These are phyloP conservation scores for Boletales sp. DNA, from an alignment of 768 basidiomycete genomes.

Conservation along the genomic window DNA sequence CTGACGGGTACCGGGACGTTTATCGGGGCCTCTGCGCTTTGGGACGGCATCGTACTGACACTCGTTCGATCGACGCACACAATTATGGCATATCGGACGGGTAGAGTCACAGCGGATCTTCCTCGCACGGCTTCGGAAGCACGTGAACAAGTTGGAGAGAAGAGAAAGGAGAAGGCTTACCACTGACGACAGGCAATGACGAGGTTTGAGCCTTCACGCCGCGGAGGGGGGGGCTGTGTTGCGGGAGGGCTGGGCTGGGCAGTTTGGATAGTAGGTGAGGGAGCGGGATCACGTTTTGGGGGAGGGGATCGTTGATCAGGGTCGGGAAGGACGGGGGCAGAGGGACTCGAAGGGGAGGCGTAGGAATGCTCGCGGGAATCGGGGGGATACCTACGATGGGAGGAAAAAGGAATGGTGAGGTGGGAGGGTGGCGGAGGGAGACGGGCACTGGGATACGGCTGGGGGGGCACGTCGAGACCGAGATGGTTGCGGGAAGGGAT, in stretches of 20 bases:
- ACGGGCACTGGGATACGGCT: slow-evolving; percentile 40
- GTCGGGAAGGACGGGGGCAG: slow-evolving; percentile 18
- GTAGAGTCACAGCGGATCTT: slow-evolving; percentile 88
- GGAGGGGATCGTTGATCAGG: slow-evolving; percentile 30
- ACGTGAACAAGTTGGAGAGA: slow-evolving; percentile 29
- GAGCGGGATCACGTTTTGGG: slow-evolving; percentile 44
- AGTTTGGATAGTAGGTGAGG: slow-evolving; percentile 32
- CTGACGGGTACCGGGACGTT: slow-evolving; percentile 79
- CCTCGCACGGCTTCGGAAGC: slow-evolving; percentile 63
- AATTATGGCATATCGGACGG: slow-evolving; percentile 78
- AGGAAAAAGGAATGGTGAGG: slow-evolving; percentile 18
- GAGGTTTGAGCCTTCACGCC: slow-evolving; percentile 60
- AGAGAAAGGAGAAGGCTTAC: slow-evolving; percentile 43
- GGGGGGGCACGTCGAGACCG: slow-evolving; percentile 41
- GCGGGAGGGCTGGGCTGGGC: slow-evolving; percentile 16
- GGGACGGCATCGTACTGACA: slow-evolving; percentile 80
- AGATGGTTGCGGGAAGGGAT: slow-evolving; percentile 46
- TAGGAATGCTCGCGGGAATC: slow-evolving; percentile 37
- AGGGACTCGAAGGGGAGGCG: slow-evolving; percentile 30
- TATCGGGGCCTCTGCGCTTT: slow-evolving; percentile 83
- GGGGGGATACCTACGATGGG: slow-evolving; percentile 32
- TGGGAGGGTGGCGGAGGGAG: slow-evolving; percentile 34
- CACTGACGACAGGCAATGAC: slow-evolving; percentile 86
- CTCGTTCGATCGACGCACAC: slow-evolving; percentile 68
- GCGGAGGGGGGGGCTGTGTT: slow-evolving; percentile 23